These are phyloP conservation scores for Diaporthe vexans DNA, from an alignment of 2,329 filamentous ascomycete species.

Conservation along the genomic window DNA sequence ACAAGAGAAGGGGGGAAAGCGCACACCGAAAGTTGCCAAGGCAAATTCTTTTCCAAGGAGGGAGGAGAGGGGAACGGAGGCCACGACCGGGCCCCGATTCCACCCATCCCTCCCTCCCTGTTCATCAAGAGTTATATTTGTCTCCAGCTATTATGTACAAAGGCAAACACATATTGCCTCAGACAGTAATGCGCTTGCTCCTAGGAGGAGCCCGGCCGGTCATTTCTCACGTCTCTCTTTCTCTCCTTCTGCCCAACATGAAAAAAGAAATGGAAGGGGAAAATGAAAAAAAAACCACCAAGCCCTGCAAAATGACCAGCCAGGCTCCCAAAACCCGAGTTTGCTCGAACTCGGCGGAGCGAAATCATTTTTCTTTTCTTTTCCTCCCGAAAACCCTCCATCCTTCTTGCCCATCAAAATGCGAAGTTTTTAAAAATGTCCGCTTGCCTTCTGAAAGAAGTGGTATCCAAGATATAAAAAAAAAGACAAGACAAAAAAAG, in stretches of 20 bases:
- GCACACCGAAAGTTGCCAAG: slow-evolving; percentile 29
- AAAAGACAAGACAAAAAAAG: too few relatives aligned
- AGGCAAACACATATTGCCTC: not conserved
- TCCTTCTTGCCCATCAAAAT: slow-evolving; percentile 38
- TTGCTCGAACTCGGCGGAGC: slow-evolving; percentile 32
- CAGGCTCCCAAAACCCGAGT: slow-evolving; percentile 24
- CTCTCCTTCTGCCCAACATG: too few relatives aligned
- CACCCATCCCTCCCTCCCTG: slow-evolving; percentile 17
- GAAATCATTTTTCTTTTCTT: slow-evolving; percentile 12
- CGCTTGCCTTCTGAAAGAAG: slow-evolving; percentile 38
- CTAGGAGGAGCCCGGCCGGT: slow-evolving; percentile 15
- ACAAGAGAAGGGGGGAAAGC: not conserved
- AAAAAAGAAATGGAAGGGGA: too few relatives aligned
- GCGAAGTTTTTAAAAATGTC: slow-evolving; percentile 36
- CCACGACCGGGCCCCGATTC: slow-evolving; percentile 10
- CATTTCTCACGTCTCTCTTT: not conserved
- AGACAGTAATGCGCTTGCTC: slow-evolving; percentile 33
- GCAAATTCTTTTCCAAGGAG: slow-evolving; percentile 1
- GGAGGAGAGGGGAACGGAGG: not conserved
- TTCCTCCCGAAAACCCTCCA: slow-evolving; percentile 12
- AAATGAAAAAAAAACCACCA: not conserved
- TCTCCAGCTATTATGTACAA: slow-evolving; percentile 40
- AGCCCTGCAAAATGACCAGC: slow-evolving; percentile 31
- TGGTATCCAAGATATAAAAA: slow-evolving; percentile 42
- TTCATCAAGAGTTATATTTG: slow-evolving; percentile 39